A percentile compares a stretch with the other conserved stretches of the same genome.
Conservation (phyloP, 805 yeast genomes). For the Scheffersomyces ergatensis region DNA sequence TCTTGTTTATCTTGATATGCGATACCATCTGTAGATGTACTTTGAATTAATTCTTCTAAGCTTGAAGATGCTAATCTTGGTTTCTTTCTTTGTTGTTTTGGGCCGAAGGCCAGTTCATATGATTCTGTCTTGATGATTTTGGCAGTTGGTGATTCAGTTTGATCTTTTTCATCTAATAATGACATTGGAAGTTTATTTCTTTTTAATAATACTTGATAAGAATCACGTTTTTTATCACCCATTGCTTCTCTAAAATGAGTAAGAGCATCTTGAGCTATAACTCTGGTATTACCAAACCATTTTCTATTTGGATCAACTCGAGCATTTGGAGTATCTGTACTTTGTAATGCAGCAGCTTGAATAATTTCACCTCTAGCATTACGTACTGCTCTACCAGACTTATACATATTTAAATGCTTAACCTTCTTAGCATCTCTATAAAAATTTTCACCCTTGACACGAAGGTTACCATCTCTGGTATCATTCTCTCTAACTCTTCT, state of each 20-base stretch:
- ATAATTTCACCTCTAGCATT: slow-evolving; percentile 86
- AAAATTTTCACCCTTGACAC: slow-evolving; percentile 96
- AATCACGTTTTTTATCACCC: slow-evolving; percentile 78
- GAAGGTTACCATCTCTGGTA: slow-evolving; percentile 82
- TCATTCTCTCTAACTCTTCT: slow-evolving; percentile 84
- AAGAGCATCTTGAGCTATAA: slow-evolving; percentile 94
- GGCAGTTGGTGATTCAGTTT: slow-evolving; percentile 71
- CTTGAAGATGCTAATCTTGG: slow-evolving; percentile 75
- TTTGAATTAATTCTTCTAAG: slow-evolving; percentile 71
- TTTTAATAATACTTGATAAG: slow-evolving; percentile 80
- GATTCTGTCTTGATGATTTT: slow-evolving; percentile 88
- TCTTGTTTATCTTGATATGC: slow-evolving; percentile 74
- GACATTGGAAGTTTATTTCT: slow-evolving; percentile 97
- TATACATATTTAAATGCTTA: slow-evolving; percentile 88
- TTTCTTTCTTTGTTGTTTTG: slow-evolving; percentile 89
- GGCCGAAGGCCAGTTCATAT: slow-evolving; percentile 82
- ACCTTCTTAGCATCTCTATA: slow-evolving; percentile 93
- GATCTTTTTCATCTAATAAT: slow-evolving; percentile 79
- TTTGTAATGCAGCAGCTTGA: slow-evolving; percentile 84
- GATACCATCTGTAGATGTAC: slow-evolving; percentile 55
- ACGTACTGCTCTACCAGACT: slow-evolving; percentile 82
- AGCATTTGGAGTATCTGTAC: slow-evolving; percentile 83
- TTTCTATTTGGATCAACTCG: slow-evolving; percentile 94
- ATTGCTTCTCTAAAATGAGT: slow-evolving; percentile 92
- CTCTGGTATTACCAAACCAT: slow-evolving; percentile 98